Evolutionary conservation across 306 rosid species (phyloP), one percentile per base, ranked within the genome.

Genomic region (Rosa multiflora): DNA sequence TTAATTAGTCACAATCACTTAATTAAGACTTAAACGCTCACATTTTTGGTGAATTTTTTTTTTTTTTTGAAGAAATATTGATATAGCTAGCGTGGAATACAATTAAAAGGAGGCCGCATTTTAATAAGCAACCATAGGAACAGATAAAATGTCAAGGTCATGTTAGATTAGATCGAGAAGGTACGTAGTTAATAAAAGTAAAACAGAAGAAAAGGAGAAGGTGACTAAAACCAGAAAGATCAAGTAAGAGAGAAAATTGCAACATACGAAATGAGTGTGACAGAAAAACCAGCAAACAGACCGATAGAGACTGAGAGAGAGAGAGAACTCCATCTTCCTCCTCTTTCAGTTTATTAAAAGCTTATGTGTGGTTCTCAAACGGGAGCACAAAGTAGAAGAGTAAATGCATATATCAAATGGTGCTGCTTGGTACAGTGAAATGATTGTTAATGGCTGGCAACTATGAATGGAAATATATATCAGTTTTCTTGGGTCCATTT

Each of bases 121-220:
- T 52, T 42, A 42, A 73, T 52, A 67, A 82, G 68, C 79, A 67
- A 67, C 70, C 40, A n/a, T 66, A 44, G 69, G 56, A 75, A 79
- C 82, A 46, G 85, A 72, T 82, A 48, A 67, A 56, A 53, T 71
- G 82, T 78, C 85, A 13, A 73, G 72, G 59, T 82, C 85, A 67
- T 32, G 14, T 59, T 44, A 52, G 76, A 81, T 46, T 46, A 64
- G 67, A 67, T 67, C 21, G 29, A 72, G 69, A 52, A 73, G 73
- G 73, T 67, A 67, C 49, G 49, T 37, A 51, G 62, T 70, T 78
- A 46, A 39, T 67, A 37, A 46, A 78, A 78, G 67, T 81, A 62
- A 47, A 70, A 20, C 52, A 64, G 53, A 62, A 64, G 66, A 71
- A 76, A 58, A 47, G 3, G 47, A 39, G 73, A 59, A 73, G 58